Conservation (phyloP, 2,329 filamentous ascomycete genomes). For the Fusarium nurragi region DNA sequence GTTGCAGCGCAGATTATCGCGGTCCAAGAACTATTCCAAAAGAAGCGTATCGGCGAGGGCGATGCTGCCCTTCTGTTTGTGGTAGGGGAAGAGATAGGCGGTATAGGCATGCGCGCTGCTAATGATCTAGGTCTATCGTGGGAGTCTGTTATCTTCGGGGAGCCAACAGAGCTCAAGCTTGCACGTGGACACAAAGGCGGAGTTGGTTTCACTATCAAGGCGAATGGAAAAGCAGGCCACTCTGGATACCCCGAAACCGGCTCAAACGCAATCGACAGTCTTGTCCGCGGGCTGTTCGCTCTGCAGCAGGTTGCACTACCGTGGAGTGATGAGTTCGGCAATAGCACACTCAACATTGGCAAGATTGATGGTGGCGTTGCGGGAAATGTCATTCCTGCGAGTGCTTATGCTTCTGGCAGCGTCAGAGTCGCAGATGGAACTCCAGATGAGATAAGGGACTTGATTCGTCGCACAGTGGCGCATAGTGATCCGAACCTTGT, state of each 20-base stretch:
- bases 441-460: neutral
- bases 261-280: conserved; percentile 8
- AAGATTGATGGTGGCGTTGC: conserved; percentile 6
- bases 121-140: conserved; percentile 1
- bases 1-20: neutral
- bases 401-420: neutral
- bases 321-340: neutral
- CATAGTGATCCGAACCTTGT: neutral
- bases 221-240: neutral
- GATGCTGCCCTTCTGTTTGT: conserved; percentile 7
- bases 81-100: neutral
- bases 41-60: fast-evolving
- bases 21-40: neutral
- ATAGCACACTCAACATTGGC: neutral
- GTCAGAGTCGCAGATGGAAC: neutral
- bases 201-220: neutral
- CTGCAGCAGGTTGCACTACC: neutral
- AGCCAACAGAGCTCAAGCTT: conserved; percentile 10
- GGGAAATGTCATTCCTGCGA: conserved; percentile 2
- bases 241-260: conserved; percentile 11
- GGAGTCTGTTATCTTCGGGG: conserved; percentile 10
- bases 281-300: neutral
- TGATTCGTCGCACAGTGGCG: neutral
- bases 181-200: conserved; percentile 3
- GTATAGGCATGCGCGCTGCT: neutral